Evolutionary conservation across 495 filamentous ascomycete genomes (phyloP), one percentile per base, ranked within the genome.

Genomic region (Lentithecium fluviatile): DNA sequence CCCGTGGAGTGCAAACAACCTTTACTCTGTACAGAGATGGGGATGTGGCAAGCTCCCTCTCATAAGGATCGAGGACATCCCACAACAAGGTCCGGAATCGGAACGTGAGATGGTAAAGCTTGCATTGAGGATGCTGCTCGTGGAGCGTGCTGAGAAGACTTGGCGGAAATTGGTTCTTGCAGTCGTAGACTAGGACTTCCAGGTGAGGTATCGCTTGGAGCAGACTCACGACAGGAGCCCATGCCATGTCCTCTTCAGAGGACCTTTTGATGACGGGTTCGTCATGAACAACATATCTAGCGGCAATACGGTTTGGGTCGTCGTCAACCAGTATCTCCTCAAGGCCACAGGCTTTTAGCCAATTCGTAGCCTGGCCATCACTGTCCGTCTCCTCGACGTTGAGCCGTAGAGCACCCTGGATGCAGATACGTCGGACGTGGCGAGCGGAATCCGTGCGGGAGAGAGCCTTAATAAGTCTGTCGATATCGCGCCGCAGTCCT

Each of bases 1-100:
- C 83, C 26, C 45, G 58, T 13, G 17, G 25, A 49, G 17, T 25
- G 26, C 58, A 62, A 17, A 17, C 21, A 62, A 56, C 25, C 37
- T 56, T 53, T 7, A 62, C 58, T 19, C 58, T 47, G 34, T 62
- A 62, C n/a, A 62, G 51, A 62, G 50, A 62, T 43, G 58, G 58
- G 45, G 58, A 62, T 29, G 58, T 62, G 50, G 58, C 58, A 48
- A 62, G 45, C 34, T 45, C 58, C 58, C 55, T 62, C 58, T 62
- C 58, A 34, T 62, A 62, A 36, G 58, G 58, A 48, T 62, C 45
- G 42, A 40, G 58, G 26, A 56, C 51, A 13, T 43, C 58, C 58
- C 58, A 55, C 37, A 62, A 36, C 25, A 62, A 55, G 32, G 50
- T 55, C 43, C 58, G 58, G 42, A 62, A 55, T 42, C 58, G 58